Evolutionary conservation across 148 eudicot species (phyloP).

Genomic region (Rhododendron ferrugineum): DNA sequence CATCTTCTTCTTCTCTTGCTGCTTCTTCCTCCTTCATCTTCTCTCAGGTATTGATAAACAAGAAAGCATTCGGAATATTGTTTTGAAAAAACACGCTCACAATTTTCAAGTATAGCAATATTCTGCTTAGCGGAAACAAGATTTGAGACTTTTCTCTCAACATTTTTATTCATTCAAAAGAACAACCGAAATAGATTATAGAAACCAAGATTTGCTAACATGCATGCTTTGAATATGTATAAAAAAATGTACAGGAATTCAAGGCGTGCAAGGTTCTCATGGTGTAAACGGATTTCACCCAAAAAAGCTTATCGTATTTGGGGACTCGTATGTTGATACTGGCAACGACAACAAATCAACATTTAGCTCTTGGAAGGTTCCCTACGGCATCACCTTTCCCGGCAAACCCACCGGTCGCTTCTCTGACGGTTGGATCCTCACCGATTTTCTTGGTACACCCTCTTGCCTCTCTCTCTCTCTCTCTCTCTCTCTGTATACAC

Average conservation of each 20-base stretch:
- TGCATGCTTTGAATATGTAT: too few relatives aligned
- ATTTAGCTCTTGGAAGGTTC: conserved; percentile 46
- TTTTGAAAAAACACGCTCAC: too few relatives aligned
- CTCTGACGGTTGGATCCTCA: conserved; percentile 72
- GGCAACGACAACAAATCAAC: conserved; percentile 39
- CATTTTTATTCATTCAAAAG: too few relatives aligned
- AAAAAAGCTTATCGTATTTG: conserved; percentile 68
- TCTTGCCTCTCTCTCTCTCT: neutral
- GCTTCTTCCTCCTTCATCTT: neutral
- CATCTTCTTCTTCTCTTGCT: neutral
- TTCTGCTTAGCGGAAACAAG: too few relatives aligned
- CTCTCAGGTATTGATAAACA: neutral
- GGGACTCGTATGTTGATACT: conserved; percentile 82
- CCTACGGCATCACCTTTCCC: conserved; percentile 72
- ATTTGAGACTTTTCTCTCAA: too few relatives aligned
- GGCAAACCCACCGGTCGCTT: conserved; percentile 72
- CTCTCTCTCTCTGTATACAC: too few relatives aligned
- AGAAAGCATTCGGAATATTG: too few relatives aligned
- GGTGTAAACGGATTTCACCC: neutral
- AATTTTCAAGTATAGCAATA: too few relatives aligned
- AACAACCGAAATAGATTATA: too few relatives aligned
- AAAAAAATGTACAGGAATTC: too few relatives aligned
- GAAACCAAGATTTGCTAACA: too few relatives aligned
- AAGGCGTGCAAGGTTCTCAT: neutral
- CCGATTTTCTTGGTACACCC: conserved; percentile 61